Percentiles rank a stretch among this genome's conserved stretches.
phyloP scores from a whole-genome alignment of 306 rosid genomes.

The Canavalia ensiformis region DNA sequence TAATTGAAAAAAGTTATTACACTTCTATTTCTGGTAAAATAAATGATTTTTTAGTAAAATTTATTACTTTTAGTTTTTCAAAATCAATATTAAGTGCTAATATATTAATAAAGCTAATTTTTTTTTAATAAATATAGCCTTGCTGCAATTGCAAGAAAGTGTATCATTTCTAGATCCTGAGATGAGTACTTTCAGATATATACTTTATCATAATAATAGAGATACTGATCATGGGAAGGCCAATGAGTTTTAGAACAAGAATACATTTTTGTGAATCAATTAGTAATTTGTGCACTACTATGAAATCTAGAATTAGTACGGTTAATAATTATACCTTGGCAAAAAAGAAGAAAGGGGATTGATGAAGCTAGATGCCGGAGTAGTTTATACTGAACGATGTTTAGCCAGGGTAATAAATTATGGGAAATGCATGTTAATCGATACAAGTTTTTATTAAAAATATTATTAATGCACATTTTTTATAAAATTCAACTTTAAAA shows the following conservation, averaged over 20 bases:
- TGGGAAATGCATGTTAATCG: neutral
- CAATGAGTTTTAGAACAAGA: neutral
- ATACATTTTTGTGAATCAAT: conserved; percentile 23
- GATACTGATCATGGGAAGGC: conserved; percentile 10
- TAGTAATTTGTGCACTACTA: conserved; percentile 5
- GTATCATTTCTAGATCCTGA: neutral
- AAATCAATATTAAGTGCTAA: no score
- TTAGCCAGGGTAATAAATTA: neutral
- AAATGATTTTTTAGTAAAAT: neutral
- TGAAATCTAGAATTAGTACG: conserved; percentile 1
- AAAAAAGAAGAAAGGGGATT: conserved; percentile 19
- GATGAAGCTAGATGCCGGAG: conserved; percentile 25
- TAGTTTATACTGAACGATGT: conserved; percentile 3
- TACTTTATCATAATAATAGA: neutral
- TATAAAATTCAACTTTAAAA: no score
- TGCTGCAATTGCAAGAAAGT: neutral
- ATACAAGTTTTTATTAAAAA: no score
- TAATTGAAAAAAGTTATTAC: neutral
- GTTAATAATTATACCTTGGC: neutral
- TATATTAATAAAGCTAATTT: no score
- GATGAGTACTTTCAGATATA: neutral
- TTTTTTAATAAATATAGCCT: neutral
- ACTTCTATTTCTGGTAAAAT: neutral
- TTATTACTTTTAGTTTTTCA: neutral
- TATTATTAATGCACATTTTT: no score